Evolutionary conservation across 257 asterid species (phyloP), one percentile per base, ranked within the genome.

Genomic region (Ilex asprella): DNA sequence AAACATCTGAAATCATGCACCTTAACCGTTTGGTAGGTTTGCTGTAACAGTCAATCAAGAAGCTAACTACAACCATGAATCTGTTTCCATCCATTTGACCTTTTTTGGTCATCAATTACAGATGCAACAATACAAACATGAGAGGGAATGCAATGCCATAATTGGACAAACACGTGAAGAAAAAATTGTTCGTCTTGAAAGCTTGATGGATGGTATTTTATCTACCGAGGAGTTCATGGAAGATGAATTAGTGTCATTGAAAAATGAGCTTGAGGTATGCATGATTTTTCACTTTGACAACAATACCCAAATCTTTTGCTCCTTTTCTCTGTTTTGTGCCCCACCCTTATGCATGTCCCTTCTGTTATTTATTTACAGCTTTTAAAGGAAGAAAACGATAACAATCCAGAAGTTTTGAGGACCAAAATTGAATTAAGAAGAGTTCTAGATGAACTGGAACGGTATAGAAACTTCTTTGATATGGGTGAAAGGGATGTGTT

Each of bases 81-180:
- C 61, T 49, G 39, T 61, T 66, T 55, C 71, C n/a, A 71, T 63
- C 29, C 16, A 59, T 31, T 62, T 58, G 54, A 58, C 30, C 51
- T 58, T 16, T 62, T 68, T 54, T 68, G 64, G 49, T 54, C 46
- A 55, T 63, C 39, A 43, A 63, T 66, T 69, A 21, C 87, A 89
- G 99, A 76, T 89, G 75, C 96, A 87, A 80, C 99, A 89, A 68
- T 93, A 93, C 82, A 93, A 90, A 67, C 99, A 84, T 56, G 99
- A 93, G 95, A 80, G 97, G 75, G 97, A 87, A 78, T 89, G 99
- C 77, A 89, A 89, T 58, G 79, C 95, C 58, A 74, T 89, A 70
- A 82, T 93, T 67, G 70, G 87, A 70, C 99, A 81, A 85, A 84
- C 94, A 50, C 89, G 96, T 63, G 97, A 93, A 70, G 99, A 93